Conservation (phyloP, 2,329 filamentous ascomycete genomes). For the Monosporascus ibericus region DNA sequence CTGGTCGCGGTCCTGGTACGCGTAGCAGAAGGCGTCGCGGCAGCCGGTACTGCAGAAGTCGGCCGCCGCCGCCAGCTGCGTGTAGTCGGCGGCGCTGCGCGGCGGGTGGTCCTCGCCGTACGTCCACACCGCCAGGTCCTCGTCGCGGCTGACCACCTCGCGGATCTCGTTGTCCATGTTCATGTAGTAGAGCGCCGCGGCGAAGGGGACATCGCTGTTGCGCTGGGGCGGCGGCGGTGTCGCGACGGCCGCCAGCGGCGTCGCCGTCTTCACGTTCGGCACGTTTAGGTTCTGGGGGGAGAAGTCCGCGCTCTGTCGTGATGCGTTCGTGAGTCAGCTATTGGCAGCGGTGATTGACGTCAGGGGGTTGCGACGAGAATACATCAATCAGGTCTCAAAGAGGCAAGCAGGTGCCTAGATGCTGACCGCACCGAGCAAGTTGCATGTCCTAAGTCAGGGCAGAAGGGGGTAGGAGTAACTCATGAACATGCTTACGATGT, state of each 20-base stretch:
- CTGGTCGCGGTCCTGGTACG: neutral
- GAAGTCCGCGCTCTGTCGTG: neutral
- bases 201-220: neutral
- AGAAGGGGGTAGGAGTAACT: too few species aligned
- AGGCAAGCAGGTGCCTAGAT: too few species aligned
- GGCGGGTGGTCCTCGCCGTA: neutral
- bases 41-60: neutral
- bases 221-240: neutral
- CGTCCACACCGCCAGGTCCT: neutral
- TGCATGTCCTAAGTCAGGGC: too few species aligned
- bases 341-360: neutral
- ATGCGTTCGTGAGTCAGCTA: neutral
- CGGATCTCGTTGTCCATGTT: neutral
- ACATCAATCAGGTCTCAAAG: too few species aligned
- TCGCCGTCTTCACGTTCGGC: neutral
- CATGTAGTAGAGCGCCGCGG: neutral
- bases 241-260: neutral
- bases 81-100: neutral
- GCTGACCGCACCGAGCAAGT: too few species aligned
- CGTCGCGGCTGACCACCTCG: neutral
- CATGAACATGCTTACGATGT: neutral
- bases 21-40: neutral
- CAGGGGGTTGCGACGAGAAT: neutral
- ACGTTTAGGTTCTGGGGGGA: neutral
- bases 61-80: neutral